Conservation (phyloP, 306 rosid species). For the Myrica gale region DNA sequence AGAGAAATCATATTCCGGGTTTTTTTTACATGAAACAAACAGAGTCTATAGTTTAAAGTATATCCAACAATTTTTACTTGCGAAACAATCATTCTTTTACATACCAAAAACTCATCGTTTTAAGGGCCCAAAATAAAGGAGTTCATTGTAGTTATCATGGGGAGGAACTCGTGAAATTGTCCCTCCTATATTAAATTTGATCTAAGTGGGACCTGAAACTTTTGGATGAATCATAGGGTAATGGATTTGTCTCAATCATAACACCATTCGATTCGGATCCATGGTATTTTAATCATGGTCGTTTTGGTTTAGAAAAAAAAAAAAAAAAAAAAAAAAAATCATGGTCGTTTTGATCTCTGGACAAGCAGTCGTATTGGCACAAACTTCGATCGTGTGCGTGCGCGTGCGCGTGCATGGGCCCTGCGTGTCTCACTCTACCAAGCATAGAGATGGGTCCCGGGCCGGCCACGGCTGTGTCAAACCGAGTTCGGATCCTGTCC, state of each 20-base stretch:
- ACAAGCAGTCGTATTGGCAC: conserved; percentile 16
- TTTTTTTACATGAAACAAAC: too few relatives aligned
- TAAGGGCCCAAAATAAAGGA: too few relatives aligned
- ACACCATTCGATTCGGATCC: conserved; percentile 8
- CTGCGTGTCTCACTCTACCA: conserved; percentile 12
- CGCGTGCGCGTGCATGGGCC: conserved; percentile 32
- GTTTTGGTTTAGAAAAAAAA: too few relatives aligned
- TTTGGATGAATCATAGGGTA: conserved; percentile 24
- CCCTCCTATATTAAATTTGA: not conserved
- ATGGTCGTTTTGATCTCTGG: not conserved
- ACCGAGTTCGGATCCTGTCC: conserved; percentile 11
- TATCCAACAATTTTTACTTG: too few relatives aligned
- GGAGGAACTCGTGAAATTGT: too few relatives aligned
- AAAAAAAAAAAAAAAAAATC: too few relatives aligned
- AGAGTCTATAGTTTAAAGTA: too few relatives aligned
- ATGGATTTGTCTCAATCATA: conserved; percentile 17
- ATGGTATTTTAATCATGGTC: not conserved
- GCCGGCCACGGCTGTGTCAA: conserved; percentile 1
- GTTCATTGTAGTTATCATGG: too few relatives aligned
- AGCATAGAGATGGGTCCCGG: conserved; percentile 7
- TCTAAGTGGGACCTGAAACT: conserved; percentile 15
- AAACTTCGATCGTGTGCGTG: conserved; percentile 11
- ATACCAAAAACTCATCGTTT: too few relatives aligned
- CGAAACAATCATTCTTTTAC: too few relatives aligned
- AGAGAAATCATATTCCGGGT: too few relatives aligned